Conservation (phyloP, 495 filamentous ascomycete species). For the Glarea lozoyensis region DNA sequence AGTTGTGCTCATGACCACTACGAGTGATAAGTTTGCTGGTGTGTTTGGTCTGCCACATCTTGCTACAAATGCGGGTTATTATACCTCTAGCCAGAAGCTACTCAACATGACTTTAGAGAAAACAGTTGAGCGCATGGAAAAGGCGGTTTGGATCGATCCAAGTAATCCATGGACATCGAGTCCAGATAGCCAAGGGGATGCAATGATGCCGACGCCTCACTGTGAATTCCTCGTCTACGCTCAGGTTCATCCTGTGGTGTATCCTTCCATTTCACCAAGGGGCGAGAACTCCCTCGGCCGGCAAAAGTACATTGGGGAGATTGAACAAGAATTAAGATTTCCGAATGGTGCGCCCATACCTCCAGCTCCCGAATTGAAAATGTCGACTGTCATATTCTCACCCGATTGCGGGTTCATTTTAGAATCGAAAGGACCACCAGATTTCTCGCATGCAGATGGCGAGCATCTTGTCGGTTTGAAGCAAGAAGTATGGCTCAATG, state of each 20-base stretch:
- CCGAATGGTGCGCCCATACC: constrained; percentile 74
- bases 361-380: constrained; percentile 56
- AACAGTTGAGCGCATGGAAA: constrained; percentile 53
- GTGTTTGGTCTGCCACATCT: constrained; percentile 86
- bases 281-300: constrained; percentile 15
- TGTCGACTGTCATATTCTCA: constrained; percentile 84
- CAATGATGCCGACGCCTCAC: constrained; percentile 52
- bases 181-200: constrained; percentile 52
- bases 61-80: constrained; percentile 54
- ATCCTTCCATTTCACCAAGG: constrained; percentile 31
- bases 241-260: constrained; percentile 60
- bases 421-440: constrained; percentile 76
- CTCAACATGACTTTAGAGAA: constrained; percentile 63
- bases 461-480: constrained; percentile 71
- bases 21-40: constrained; percentile 85
- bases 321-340: constrained; percentile 79
- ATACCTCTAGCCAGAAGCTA: constrained; percentile 53
- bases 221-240: constrained; percentile 87
- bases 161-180: constrained; percentile 34
- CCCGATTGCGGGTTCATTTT: constrained; percentile 90
- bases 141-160: constrained; percentile 31
- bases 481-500: constrained; percentile 60
- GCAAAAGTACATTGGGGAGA: constrained; percentile 44
- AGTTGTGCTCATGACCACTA: constrained; percentile 70
- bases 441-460: constrained; percentile 52